Evolutionary conservation across 1,284 basidiomycete genomes (phyloP).

Genomic region (Boletus albobrunnescens): DNA sequence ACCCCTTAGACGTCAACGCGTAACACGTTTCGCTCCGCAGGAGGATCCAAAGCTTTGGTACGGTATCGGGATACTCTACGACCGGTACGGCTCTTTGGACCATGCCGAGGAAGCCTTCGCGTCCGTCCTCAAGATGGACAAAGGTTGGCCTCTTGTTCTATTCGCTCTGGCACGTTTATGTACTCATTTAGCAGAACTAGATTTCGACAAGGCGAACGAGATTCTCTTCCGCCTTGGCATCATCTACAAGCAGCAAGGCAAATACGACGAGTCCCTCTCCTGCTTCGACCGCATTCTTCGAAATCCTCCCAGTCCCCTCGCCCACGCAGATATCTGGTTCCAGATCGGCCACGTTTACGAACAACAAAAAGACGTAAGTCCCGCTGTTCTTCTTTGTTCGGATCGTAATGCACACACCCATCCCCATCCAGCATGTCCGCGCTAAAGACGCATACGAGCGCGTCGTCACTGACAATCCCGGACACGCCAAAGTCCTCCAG

Average conservation of each 20-base stretch:
- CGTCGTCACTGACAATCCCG: conserved; percentile 91
- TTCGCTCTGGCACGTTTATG: conserved; percentile 19
- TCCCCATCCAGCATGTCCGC: conserved; percentile 62
- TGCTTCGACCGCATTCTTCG: conserved; percentile 96
- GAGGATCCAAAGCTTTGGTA: conserved; percentile 99
- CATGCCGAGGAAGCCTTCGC: conserved; percentile 99
- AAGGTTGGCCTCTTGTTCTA: conserved; percentile 51
- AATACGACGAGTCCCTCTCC: conserved; percentile 79
- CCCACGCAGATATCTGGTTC: conserved; percentile 99
- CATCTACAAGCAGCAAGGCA: conserved; percentile 98
- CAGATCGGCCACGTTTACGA: conserved; percentile 99
- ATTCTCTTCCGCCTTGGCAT: conserved; percentile 98
- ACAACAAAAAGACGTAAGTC: conserved; percentile 86
- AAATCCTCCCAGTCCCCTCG: conserved; percentile 92
- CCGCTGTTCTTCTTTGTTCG: neutral
- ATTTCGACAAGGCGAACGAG: conserved; percentile 99
- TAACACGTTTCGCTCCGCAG: conserved; percentile 35
- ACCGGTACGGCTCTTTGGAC: conserved; percentile 96
- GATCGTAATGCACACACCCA: conserved; percentile 2
- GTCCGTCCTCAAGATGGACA: conserved; percentile 95
- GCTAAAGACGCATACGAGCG: conserved; percentile 97
- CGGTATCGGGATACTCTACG: conserved; percentile 98
- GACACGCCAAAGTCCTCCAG: conserved; percentile 95
- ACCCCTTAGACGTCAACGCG: conserved; percentile 7
- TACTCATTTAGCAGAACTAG: conserved; percentile 50